A percentile compares a stretch with the other conserved stretches of the same genome.
Conservation (phyloP, 2,329 filamentous ascomycete species). For the Aureobasidium zeae region DNA sequence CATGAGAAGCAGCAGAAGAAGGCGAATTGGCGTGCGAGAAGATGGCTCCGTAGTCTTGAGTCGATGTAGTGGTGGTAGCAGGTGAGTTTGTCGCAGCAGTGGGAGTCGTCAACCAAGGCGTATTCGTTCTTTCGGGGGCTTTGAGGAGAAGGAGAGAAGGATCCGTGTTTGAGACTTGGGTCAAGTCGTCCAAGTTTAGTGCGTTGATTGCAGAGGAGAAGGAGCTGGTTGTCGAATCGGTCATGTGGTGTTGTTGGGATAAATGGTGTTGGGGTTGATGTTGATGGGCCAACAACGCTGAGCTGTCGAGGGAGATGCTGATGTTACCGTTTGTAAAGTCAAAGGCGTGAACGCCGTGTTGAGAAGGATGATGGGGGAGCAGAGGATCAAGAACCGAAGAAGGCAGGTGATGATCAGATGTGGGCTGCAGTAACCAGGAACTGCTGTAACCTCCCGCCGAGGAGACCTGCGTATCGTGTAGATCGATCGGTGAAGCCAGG, state of each 20-base stretch:
- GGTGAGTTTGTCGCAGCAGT: not conserved
- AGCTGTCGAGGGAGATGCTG: slow-evolving; percentile 31
- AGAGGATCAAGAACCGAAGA: slow-evolving; percentile 7
- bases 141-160: too few relatives aligned
- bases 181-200: slow-evolving; percentile 5
- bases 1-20: not conserved
- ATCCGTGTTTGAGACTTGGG: not conserved
- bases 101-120: too few relatives aligned
- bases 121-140: too few relatives aligned
- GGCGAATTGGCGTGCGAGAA: slow-evolving; percentile 8
- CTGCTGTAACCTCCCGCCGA: not conserved
- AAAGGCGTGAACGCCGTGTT: slow-evolving; percentile 28
- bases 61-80: slow-evolving; percentile 3
- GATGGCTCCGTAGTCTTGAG: not conserved
- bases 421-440: not conserved
- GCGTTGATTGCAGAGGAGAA: slow-evolving; percentile 1
- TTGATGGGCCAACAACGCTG: not conserved
- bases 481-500: slow-evolving; percentile 5
- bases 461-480: slow-evolving; percentile 12
- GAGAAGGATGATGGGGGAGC: not conserved
- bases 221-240: not conserved
- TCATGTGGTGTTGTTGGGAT: not conserved
- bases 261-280: not conserved
- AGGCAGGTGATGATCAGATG: slow-evolving; percentile 15
- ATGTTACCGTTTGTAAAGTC: slow-evolving; percentile 35